These are phyloP conservation scores for Fusarium sp. DNA, from an alignment of 2,329 filamentous ascomycete genomes.

Conservation along the genomic window DNA sequence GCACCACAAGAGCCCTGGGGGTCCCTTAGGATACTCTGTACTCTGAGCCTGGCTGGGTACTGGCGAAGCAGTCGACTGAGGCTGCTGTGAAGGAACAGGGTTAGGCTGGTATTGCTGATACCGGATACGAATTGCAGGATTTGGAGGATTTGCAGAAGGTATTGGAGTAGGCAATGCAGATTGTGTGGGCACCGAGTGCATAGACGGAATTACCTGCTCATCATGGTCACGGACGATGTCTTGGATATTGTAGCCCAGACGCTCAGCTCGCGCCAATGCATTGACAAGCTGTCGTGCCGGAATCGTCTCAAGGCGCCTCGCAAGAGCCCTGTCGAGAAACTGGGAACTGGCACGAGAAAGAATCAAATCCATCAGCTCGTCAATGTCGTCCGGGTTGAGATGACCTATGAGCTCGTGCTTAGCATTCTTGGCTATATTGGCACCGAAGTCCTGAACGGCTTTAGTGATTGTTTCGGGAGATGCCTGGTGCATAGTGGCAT, in stretches of 20 bases:
- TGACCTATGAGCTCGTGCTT: slow-evolving; percentile 57
- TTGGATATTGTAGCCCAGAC: slow-evolving; percentile 64
- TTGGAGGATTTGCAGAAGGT: background rate
- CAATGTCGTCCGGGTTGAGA: slow-evolving; percentile 56
- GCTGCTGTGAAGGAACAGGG: slow-evolving; percentile 5
- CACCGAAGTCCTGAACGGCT: slow-evolving; percentile 59
- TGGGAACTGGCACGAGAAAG: slow-evolving; percentile 58
- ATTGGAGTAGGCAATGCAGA: background rate
- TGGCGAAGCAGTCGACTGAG: background rate
- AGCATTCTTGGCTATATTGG: slow-evolving; percentile 54
- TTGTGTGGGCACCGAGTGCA: slow-evolving; percentile 30
- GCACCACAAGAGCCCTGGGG: slow-evolving; percentile 43
- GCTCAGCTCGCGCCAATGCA: slow-evolving; percentile 65
- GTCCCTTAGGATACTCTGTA: background rate
- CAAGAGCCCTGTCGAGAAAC: slow-evolving; percentile 66
- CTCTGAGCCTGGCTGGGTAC: background rate
- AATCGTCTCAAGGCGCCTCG: slow-evolving; percentile 63
- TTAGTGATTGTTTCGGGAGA: slow-evolving; percentile 50
- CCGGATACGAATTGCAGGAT: background rate
- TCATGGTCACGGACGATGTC: slow-evolving; percentile 59
- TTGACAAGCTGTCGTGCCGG: slow-evolving; percentile 66
- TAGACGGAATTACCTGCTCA: slow-evolving; percentile 54
- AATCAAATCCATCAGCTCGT: slow-evolving; percentile 57
- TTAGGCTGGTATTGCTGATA: slow-evolving; percentile 9
- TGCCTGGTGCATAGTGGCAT: slow-evolving; percentile 61